These are phyloP conservation scores for Rhizophora mangle DNA, from an alignment of 345 rosid species.

Conservation along the genomic window DNA sequence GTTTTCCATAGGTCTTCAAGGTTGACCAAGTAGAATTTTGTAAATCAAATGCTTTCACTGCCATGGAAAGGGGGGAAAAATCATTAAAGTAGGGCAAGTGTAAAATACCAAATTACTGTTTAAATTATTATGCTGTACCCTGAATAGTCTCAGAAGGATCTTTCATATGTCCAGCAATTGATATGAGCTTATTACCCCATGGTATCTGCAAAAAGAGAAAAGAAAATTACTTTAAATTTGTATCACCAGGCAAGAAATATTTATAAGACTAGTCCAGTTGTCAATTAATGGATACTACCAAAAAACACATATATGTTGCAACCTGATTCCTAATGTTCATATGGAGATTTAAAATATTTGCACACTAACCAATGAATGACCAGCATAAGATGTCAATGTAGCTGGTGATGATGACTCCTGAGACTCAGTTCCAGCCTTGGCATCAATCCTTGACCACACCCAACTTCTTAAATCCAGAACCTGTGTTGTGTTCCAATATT, in stretches of 20 bases:
- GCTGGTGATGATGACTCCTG: slow-evolving; percentile 48
- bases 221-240: neutral
- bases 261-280: slow-evolving; percentile 6
- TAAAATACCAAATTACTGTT: neutral
- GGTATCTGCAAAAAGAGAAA: slow-evolving; percentile 55
- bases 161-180: slow-evolving; percentile 93
- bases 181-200: slow-evolving; percentile 89
- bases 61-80: slow-evolving; percentile 21
- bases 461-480: slow-evolving; percentile 90
- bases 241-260: slow-evolving; percentile 20
- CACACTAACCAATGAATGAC: slow-evolving; percentile 90
- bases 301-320: slow-evolving; percentile 7
- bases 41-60: slow-evolving; percentile 89
- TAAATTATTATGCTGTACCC: slow-evolving; percentile 39
- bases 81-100: neutral
- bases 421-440: slow-evolving; percentile 54
- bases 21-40: slow-evolving; percentile 74
- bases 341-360: slow-evolving; percentile 7
- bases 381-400: slow-evolving; percentile 74
- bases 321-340: slow-evolving; percentile 19
- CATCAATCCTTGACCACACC: slow-evolving; percentile 92
- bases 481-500: slow-evolving; percentile 46
- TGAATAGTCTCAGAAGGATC: slow-evolving; percentile 85
- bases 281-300: no score
- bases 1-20: slow-evolving; percentile 92